Base-by-base conservation (phyloP, 306 rosid genomes). In the Geum urbanum region DNA sequence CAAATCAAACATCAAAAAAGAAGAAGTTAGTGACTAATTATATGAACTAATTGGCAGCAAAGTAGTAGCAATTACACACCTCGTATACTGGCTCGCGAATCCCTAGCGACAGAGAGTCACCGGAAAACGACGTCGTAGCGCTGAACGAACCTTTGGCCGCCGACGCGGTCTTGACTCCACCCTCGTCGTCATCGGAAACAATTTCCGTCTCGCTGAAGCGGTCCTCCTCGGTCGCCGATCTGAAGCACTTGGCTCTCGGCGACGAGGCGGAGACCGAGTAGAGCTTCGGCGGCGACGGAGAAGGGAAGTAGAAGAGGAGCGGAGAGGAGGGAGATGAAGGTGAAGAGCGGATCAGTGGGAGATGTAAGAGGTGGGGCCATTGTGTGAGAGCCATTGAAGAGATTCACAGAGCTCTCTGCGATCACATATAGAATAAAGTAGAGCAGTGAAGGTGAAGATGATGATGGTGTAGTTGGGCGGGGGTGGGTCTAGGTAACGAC, bases 51-150 rank as follows among this genome's bases (percentile, higher is more conserved):
- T 27, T 27, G 32, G 2, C 32, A 27, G 1, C 32, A 27, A 27
- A 27, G 32, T 27, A 27, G 32, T 27, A 27, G 32, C 32, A 27
- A 27, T 27, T 27, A 62, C 80, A 57, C 56, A 95, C 97, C 88
- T 91, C 92, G 66, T 95, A 95, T 69, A 95, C 88, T 4, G 89
- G 95, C 82, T 95, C 99, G 3, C 99, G 96, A 78, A 95, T 89
- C 71, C 97, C 96, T n/a, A 89, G 91, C 22, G 88, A 80, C 9
- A 82, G 77, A 72, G 81, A 83, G 27, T 95, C 99, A 76, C 87
- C n/a, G n/a, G n/a, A n/a, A n/a, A n/a, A n/a, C n/a, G n/a, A n/a
- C n/a, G n/a, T n/a, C n/a, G n/a, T n/a, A n/a, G n/a, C 77, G 55
- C 74, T 84, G 74, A 62, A 78, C 74, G 84, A 45, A 72, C 78